phyloP scores from a whole-genome alignment of 1,139 yeast species.

The Debaryomyces fabryi region DNA sequence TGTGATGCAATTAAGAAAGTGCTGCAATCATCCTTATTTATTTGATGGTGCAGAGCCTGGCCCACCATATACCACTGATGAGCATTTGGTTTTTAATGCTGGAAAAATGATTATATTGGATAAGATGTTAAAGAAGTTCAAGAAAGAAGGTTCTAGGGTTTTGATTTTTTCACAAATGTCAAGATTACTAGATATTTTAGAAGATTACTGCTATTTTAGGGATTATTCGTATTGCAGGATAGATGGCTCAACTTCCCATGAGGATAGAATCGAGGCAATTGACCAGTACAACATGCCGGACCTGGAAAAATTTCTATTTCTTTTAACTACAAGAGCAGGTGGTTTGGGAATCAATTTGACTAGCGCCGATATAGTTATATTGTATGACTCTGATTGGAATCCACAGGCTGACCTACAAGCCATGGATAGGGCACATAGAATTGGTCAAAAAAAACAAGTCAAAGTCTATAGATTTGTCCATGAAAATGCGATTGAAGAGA shows the following conservation, averaged over 20 bases:
- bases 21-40: constrained; percentile 95
- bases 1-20: constrained; percentile 95
- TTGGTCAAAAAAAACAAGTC: constrained; percentile 96
- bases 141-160: constrained; percentile 83
- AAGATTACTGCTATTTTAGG: constrained; percentile 87
- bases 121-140: constrained; percentile 72
- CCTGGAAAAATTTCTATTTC: constrained; percentile 79
- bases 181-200: constrained; percentile 84
- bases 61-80: constrained; percentile 96
- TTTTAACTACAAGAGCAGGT: constrained; percentile 97
- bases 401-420: constrained; percentile 99
- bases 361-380: constrained; percentile 85
- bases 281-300: constrained; percentile 88
- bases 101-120: constrained; percentile 92
- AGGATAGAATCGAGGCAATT: constrained; percentile 87
- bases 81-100: constrained; percentile 82
- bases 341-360: constrained; percentile 95
- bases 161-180: constrained; percentile 95
- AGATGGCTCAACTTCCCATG: constrained; percentile 94
- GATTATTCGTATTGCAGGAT: constrained; percentile 88
- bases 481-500: constrained; percentile 95
- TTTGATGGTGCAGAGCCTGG: constrained; percentile 99
- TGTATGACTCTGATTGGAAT: constrained; percentile 97
- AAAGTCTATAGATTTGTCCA: constrained; percentile 90
- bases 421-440: constrained; percentile 98